Evolutionary conservation across 2,329 filamentous ascomycete genomes (phyloP), one percentile per base, ranked within the genome.

Genomic region (Lecanicillium sp.): DNA sequence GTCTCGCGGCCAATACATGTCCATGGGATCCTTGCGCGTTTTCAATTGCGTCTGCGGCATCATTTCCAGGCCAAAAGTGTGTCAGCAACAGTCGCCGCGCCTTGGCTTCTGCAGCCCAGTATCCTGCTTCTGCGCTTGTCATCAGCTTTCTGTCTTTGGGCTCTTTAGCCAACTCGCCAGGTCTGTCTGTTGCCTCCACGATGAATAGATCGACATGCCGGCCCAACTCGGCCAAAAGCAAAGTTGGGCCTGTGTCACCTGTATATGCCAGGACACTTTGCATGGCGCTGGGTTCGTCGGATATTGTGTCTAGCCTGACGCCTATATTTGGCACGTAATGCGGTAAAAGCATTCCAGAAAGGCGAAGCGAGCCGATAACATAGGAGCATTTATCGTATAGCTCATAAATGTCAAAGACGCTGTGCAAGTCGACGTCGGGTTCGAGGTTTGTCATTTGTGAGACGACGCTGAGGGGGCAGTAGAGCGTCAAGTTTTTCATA

Each of bases 1-100:
- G 22, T 11, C 11, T 25, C 11, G 22, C 22, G 22, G 22, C 22
- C 11, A 25, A 11, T 25, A 25, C 22, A 25, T 25, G 14, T 20
- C 35, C 35, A n/a, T 25, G 11, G 7, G 22, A 25, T 11, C 11
- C 7, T 11, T 25, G 6, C 6, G 22, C 22, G 22, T 11, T 3
- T 4, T 6, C 5, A 9, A 28, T 38, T 29, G 29, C 25, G 27
- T 15, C 29, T 16, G 15, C 28, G 5, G n/a, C 3, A 22, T 37
- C 34, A 37, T 37, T 37, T 4, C 20, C 25, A 14, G 35, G 35
- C 35, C 35, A 29, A 18, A 37, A 37, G 15, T 37, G 35, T 25
- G 35, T 37, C n/a, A 37, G 25, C 9, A 37, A 25, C 25, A 37
- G 29, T 13, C 7, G 9, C 4, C 15, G 7, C 4, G 20, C 19